These are phyloP conservation scores for Fusarium sp. DNA, from an alignment of 2,329 filamentous ascomycete genomes.

Conservation along the genomic window DNA sequence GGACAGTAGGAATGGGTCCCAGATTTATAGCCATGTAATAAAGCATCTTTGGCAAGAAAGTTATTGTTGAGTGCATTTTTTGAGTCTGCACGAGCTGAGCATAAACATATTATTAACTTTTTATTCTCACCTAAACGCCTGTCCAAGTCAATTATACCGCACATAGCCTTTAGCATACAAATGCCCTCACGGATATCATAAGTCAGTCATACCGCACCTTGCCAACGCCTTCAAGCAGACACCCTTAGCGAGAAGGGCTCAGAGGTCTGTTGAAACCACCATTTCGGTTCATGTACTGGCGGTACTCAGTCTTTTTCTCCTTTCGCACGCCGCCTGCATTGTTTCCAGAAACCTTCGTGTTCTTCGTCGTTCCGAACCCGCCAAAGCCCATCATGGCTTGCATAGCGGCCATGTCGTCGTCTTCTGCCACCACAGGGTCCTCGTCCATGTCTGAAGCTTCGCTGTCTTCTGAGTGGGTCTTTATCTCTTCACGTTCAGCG, in stretches of 20 bases:
- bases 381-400: conserved; percentile 90
- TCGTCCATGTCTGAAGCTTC: conserved; percentile 30
- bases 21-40: neutral
- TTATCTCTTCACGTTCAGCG: conserved; percentile 29
- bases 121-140: conserved; percentile 2
- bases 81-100: neutral
- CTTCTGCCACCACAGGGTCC: conserved; percentile 56
- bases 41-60: neutral
- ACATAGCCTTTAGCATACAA: neutral
- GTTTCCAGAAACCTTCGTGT: conserved; percentile 89
- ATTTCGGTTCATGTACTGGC: conserved; percentile 94
- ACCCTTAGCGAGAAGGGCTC: conserved; percentile 63
- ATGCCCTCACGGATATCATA: conserved; percentile 8
- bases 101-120: neutral
- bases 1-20: neutral
- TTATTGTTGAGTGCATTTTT: neutral
- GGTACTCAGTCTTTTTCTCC: conserved; percentile 94
- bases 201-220: neutral
- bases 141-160: neutral
- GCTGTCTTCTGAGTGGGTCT: conserved; percentile 21
- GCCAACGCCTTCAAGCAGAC: neutral
- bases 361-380: conserved; percentile 87
- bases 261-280: conserved; percentile 86
- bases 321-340: conserved; percentile 84
- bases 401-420: conserved; percentile 80